phyloP scores from a whole-genome alignment of 164 flowering plant species.

The Nymphaea colorata region DNA sequence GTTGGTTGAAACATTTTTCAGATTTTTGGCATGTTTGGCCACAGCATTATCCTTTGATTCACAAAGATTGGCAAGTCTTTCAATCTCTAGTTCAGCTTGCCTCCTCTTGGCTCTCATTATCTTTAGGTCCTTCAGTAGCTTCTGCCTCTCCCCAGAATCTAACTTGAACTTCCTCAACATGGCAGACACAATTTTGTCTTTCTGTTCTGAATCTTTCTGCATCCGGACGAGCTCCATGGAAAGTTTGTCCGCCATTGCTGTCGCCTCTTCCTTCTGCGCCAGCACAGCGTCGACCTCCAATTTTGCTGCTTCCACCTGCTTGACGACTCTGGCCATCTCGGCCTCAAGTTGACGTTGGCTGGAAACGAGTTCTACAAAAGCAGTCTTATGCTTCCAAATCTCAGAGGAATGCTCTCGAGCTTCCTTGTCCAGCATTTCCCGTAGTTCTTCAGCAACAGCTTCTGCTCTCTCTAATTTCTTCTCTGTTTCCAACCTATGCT shows the following conservation, averaged over 20 bases:
- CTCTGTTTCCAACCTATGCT: slow-evolving; percentile 42
- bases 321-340: slow-evolving; percentile 61
- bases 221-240: slow-evolving; percentile 51
- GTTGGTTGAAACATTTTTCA: slow-evolving; percentile 34
- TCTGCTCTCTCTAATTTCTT: slow-evolving; percentile 37
- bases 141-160: slow-evolving; percentile 62
- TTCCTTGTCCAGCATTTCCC: slow-evolving; percentile 34
- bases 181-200: slow-evolving; percentile 76
- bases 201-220: slow-evolving; percentile 71
- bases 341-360: slow-evolving; percentile 87
- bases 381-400: slow-evolving; percentile 73
- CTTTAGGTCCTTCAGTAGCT: slow-evolving; percentile 63
- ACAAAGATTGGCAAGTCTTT: slow-evolving; percentile 34
- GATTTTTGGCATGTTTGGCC: slow-evolving; percentile 29
- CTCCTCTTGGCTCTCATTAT: slow-evolving; percentile 55
- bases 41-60: slow-evolving; percentile 15
- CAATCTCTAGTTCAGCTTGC: slow-evolving; percentile 54
- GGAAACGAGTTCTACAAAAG: slow-evolving; percentile 87
- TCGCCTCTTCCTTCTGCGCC: slow-evolving; percentile 61
- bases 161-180: slow-evolving; percentile 76
- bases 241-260: slow-evolving; percentile 45
- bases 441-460: slow-evolving; percentile 33
- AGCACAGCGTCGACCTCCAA: slow-evolving; percentile 43
- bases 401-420: slow-evolving; percentile 53
- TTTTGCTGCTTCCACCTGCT: slow-evolving; percentile 62